Conservation (phyloP, 179 eudicot species). For the Dionaea muscipula region DNA sequence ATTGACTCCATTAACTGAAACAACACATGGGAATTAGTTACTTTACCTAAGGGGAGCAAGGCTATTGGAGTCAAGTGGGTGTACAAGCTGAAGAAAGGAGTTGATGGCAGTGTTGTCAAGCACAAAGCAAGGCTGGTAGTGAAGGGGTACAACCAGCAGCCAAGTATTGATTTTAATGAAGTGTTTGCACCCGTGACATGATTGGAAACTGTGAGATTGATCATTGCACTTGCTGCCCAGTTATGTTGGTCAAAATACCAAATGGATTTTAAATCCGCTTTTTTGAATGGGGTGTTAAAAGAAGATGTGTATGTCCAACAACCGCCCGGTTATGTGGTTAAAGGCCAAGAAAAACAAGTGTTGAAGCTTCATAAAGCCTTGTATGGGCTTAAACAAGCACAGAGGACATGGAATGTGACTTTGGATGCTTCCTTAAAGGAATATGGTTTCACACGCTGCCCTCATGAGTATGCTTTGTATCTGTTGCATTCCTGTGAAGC, state of each 20-base stretch:
- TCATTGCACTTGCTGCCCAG: not conserved
- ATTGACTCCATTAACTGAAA: not conserved
- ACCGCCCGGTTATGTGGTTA: not conserved
- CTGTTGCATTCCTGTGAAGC: no score
- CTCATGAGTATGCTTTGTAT: not conserved
- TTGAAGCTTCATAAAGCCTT: slow-evolving; percentile 4
- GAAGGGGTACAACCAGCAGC: not conserved
- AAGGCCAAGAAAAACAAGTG: not conserved
- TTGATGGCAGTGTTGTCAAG: not conserved
- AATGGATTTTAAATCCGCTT: slow-evolving; percentile 3
- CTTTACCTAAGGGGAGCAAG: not conserved
- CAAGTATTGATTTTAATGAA: not conserved
- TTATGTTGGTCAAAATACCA: not conserved
- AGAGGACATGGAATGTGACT: not conserved
- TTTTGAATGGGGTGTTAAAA: not conserved
- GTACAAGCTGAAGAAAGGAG: not conserved
- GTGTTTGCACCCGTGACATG: not conserved
- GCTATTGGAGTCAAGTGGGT: not conserved
- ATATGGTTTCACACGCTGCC: not conserved
- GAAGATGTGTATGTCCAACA: not conserved
- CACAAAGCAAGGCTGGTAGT: not conserved
- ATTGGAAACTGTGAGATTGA: not conserved
- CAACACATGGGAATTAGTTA: not conserved
- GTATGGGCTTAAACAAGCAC: slow-evolving; percentile 9
- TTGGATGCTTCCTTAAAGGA: slow-evolving; percentile 1